Evolutionary conservation across 2,329 filamentous ascomycete species (phyloP).

Genomic region (Penicillium decumbens): DNA sequence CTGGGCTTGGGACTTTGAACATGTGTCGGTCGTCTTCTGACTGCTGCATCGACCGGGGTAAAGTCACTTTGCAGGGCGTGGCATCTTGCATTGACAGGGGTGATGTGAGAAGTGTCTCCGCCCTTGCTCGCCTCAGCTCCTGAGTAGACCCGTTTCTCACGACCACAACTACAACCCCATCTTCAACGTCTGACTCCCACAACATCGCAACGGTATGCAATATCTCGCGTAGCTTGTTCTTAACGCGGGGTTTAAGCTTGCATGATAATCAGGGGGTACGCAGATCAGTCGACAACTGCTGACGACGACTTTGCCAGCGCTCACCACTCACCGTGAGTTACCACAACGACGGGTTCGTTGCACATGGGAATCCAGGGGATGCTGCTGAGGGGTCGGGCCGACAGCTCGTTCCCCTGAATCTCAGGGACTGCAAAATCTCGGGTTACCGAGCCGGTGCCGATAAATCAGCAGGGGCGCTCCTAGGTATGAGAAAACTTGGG

Average conservation of each 20-base stretch:
- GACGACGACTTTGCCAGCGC: constrained; percentile 4
- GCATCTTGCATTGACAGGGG: background rate
- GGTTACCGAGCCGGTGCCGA: background rate
- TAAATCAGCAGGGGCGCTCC: background rate
- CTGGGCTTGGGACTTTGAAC: background rate
- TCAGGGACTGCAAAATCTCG: background rate
- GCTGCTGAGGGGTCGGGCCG: constrained; percentile 8
- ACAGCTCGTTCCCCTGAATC: background rate
- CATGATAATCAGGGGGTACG: constrained; percentile 9
- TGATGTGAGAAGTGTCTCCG: background rate
- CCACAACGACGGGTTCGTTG: constrained; percentile 4
- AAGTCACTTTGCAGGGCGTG: background rate
- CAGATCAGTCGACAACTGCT: constrained; percentile 9
- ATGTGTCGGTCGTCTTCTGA: constrained; percentile 3
- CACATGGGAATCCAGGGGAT: background rate
- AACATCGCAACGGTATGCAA: background rate
- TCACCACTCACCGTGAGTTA: constrained; percentile 6
- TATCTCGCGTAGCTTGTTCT: background rate
- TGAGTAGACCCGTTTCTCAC: background rate
- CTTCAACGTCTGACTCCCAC: background rate
- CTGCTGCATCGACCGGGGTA: background rate
- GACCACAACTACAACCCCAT: background rate
- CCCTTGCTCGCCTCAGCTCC: background rate
- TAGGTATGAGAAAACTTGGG: background rate
- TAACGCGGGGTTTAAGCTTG: background rate